Percentiles rank a stretch among this genome's conserved stretches.
Conservation (phyloP, 306 rosid species). For the Trichosanthes cucumerina region DNA sequence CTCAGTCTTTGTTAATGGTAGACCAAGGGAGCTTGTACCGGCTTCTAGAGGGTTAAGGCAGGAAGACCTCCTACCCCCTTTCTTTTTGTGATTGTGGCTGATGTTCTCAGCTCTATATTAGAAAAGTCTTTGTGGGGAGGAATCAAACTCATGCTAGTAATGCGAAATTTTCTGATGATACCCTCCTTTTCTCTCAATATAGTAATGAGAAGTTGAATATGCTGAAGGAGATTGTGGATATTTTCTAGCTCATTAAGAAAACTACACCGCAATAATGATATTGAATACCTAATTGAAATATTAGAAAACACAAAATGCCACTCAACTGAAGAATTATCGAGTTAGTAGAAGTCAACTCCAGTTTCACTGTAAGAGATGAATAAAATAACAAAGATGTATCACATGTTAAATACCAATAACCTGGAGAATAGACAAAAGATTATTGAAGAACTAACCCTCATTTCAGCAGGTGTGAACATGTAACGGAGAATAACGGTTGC, state of each 20-base stretch:
- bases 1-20: no score
- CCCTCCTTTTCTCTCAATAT: no score
- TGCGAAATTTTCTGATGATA: no score
- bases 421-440: not conserved
- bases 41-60: no score
- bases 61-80: no score
- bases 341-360: not conserved
- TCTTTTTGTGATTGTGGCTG: no score
- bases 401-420: not conserved
- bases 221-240: no score
- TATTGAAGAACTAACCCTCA: slow-evolving; percentile 41
- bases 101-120: no score
- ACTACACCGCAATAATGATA: not conserved
- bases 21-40: no score
- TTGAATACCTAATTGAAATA: not conserved
- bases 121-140: no score
- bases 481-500: slow-evolving; percentile 68
- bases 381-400: not conserved
- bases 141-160: no score
- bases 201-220: no score
- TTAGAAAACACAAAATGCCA: not conserved
- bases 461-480: slow-evolving; percentile 82
- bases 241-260: not conserved
- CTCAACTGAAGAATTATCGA: not conserved
- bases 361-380: not conserved